phyloP scores from a whole-genome alignment of 176 grass and related monocot genomes.

The Hsuehochloa calcarea region DNA sequence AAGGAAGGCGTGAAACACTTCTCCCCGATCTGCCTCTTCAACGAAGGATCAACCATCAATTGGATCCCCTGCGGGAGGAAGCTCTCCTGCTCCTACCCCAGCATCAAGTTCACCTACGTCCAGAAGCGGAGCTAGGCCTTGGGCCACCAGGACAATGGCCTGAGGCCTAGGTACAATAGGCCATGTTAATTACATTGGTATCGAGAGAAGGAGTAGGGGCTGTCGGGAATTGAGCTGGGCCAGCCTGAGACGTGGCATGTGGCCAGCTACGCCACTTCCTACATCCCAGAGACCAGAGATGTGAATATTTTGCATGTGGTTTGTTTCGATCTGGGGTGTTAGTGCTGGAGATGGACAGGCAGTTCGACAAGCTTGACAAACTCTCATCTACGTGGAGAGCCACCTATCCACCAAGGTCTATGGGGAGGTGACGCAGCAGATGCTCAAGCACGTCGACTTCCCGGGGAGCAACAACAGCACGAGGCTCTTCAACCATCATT shows the following conservation, averaged over 20 bases:
- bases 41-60: conserved; percentile 46
- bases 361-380: conserved; percentile 49
- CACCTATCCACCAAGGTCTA: conserved; percentile 56
- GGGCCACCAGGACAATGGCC: too few relatives aligned
- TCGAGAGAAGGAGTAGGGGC: too few relatives aligned
- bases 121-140: too few relatives aligned
- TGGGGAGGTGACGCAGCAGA: conserved; percentile 61
- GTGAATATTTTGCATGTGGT: neutral
- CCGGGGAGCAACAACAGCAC: conserved; percentile 70
- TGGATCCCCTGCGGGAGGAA: conserved; percentile 60
- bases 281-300: too few relatives aligned
- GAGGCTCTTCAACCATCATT: conserved; percentile 57
- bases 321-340: conserved; percentile 12
- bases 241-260: too few relatives aligned
- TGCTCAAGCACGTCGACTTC: conserved; percentile 52
- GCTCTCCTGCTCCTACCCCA: conserved; percentile 53
- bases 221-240: too few relatives aligned
- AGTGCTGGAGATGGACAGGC: conserved; percentile 55
- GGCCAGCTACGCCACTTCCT: too few relatives aligned
- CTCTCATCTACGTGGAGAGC: conserved; percentile 56
- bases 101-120: conserved; percentile 44
- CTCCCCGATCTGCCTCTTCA: conserved; percentile 44
- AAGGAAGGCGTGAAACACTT: conserved; percentile 49
- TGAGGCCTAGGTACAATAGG: too few relatives aligned
- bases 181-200: too few relatives aligned